These are phyloP conservation scores for Ligustrum vulgare DNA, from an alignment of 257 asterid species.

Conservation along the genomic window DNA sequence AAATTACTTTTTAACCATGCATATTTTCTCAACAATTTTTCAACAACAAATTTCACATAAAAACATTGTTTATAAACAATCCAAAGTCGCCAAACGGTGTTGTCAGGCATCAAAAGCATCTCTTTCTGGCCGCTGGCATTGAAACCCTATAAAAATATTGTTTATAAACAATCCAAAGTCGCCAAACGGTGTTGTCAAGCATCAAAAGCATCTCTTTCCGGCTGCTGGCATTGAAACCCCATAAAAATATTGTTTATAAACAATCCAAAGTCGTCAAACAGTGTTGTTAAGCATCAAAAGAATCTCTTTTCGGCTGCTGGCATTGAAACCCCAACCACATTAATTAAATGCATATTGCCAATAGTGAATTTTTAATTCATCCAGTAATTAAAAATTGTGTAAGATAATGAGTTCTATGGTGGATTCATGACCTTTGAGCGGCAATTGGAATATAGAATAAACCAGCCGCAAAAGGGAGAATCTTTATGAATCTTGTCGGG, in stretches of 20 bases:
- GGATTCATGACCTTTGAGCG: conserved; percentile 21
- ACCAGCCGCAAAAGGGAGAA: too few species aligned
- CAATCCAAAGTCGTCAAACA: too few species aligned
- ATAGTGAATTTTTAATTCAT: neutral
- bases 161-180: too few species aligned
- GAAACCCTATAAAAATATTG: neutral
- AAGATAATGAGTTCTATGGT: conserved; percentile 2
- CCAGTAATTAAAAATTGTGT: neutral
- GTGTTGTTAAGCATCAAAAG: too few species aligned
- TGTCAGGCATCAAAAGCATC: neutral
- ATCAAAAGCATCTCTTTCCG: neutral
- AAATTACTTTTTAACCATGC: too few species aligned
- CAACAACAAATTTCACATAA: too few species aligned
- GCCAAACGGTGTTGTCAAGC: too few species aligned
- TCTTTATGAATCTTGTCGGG: conserved; percentile 29
- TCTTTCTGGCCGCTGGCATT: neutral
- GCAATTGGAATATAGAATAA: neutral
- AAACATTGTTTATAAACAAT: too few species aligned
- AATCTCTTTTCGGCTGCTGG: neutral
- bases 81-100: too few species aligned
- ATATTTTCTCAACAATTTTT: too few species aligned
- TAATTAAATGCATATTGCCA: neutral
- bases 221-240: neutral
- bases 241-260: too few species aligned
- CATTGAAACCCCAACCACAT: neutral